Conservation (phyloP, 306 rosid genomes). For the Gastrolobium bilobum region DNA sequence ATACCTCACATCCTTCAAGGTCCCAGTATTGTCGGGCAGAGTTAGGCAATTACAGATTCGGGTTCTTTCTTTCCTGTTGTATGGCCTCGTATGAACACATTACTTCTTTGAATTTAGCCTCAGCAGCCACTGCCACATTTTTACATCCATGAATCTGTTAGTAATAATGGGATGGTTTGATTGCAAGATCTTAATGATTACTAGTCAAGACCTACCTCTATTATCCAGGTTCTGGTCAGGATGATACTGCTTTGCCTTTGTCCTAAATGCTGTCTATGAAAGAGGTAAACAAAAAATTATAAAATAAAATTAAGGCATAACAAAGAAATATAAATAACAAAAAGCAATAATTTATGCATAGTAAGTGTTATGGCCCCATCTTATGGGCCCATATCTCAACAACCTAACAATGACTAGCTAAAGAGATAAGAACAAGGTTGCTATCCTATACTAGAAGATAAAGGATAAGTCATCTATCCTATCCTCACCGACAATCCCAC, state of each 20-base stretch:
- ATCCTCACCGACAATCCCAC: no score
- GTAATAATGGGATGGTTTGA: slow-evolving; percentile 32
- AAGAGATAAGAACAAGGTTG: no score
- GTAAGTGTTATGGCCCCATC: no score
- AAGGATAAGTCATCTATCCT: no score
- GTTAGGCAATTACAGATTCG: slow-evolving; percentile 45
- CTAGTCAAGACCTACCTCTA: slow-evolving; percentile 64
- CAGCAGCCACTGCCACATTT: slow-evolving; percentile 81
- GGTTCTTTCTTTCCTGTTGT: slow-evolving; percentile 74
- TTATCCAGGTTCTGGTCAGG: slow-evolving; percentile 94
- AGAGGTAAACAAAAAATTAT: slow-evolving; percentile 6
- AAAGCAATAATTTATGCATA: neutral
- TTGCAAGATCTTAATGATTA: slow-evolving; percentile 31
- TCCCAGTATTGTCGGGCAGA: neutral
- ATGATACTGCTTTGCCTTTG: slow-evolving; percentile 85
- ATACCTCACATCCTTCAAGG: slow-evolving; percentile 42
- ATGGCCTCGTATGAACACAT: slow-evolving; percentile 91
- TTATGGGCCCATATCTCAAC: no score
- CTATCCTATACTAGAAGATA: no score
- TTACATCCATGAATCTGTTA: slow-evolving; percentile 28
- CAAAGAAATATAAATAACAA: slow-evolving; percentile 9
- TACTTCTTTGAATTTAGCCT: slow-evolving; percentile 94
- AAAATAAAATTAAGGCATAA: slow-evolving; percentile 20
- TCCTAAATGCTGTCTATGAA: slow-evolving; percentile 81
- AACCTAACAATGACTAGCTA: no score